These are phyloP conservation scores for Ceratocystis ficicola DNA, from an alignment of 2,329 filamentous ascomycete species.

Conservation along the genomic window DNA sequence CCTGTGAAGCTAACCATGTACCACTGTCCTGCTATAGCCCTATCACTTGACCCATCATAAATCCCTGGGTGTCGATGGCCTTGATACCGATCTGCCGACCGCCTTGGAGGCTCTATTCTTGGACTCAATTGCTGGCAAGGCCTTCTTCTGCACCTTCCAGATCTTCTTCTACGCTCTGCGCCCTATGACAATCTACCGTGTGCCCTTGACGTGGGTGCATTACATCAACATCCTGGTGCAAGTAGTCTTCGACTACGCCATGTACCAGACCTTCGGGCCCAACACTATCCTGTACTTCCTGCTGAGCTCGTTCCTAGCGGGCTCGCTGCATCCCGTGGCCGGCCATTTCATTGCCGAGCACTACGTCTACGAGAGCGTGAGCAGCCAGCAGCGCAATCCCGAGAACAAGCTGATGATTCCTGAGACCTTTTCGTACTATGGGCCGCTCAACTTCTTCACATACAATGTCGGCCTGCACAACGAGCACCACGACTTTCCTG, in stretches of 20 bases:
- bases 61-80: slow-evolving; percentile 86
- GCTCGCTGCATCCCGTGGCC: slow-evolving; percentile 83
- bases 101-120: slow-evolving; percentile 83
- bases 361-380: slow-evolving; percentile 62
- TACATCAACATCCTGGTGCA: slow-evolving; percentile 69
- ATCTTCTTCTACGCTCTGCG: slow-evolving; percentile 97
- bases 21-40: slow-evolving; percentile 41
- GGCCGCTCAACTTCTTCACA: slow-evolving; percentile 76
- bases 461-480: slow-evolving; percentile 98
- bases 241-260: slow-evolving; percentile 59
- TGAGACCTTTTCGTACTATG: slow-evolving; percentile 97
- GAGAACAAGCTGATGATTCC: slow-evolving; percentile 56
- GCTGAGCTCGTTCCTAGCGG: slow-evolving; percentile 82
- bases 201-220: slow-evolving; percentile 79
- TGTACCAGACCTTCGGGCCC: slow-evolving; percentile 49
- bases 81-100: slow-evolving; percentile 92
- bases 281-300: slow-evolving; percentile 71
- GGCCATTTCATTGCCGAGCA: slow-evolving; percentile 99
- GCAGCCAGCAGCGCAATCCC: slow-evolving; percentile 43
- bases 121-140: slow-evolving; percentile 88
- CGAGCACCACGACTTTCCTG: slow-evolving; percentile 97
- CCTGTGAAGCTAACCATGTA: slow-evolving; percentile 7
- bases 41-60: slow-evolving; percentile 99
- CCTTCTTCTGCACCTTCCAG: slow-evolving; percentile 98
- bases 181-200: slow-evolving; percentile 84